Conservation (phyloP, 2,329 filamentous ascomycete genomes). For the Aphanocladium album region DNA sequence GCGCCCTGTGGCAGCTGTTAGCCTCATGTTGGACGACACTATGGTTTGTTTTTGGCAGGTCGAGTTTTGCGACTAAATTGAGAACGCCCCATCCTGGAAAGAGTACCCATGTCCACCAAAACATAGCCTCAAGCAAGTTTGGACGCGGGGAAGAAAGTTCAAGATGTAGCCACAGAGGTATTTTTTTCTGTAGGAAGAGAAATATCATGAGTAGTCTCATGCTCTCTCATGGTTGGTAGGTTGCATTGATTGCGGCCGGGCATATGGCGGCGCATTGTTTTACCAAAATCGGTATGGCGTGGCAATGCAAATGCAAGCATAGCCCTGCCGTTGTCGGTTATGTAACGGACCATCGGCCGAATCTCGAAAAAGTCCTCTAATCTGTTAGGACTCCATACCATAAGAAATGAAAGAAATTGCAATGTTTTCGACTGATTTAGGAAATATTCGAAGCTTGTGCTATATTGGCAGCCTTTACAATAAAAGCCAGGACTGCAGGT, state of each 20-base stretch:
- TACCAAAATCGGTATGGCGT: not conserved
- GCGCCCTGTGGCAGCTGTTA: not conserved
- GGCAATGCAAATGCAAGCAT: not conserved
- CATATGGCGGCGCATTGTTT: not conserved
- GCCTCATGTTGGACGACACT: not conserved
- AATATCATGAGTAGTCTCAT: too few species aligned
- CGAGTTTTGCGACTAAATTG: not conserved
- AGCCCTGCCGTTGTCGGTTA: not conserved
- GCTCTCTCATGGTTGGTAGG: not conserved
- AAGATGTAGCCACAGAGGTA: not conserved
- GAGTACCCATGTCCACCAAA: not conserved
- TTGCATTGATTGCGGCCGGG: not conserved
- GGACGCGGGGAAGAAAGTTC: too few species aligned
- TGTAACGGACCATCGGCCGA: not conserved
- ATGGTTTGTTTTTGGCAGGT: not conserved
- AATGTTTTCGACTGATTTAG: too few species aligned
- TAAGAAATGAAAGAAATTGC: too few species aligned
- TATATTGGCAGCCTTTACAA: too few species aligned
- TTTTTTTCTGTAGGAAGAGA: too few species aligned
- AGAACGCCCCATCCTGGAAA: not conserved
- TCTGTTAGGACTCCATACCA: too few species aligned
- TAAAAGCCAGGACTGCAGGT: too few species aligned
- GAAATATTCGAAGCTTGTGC: too few species aligned
- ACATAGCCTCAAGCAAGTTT: too few species aligned
- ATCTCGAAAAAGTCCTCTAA: too few species aligned